Evolutionary conservation across 306 rosid species (phyloP).

Genomic region (Adenanthera pavonina): DNA sequence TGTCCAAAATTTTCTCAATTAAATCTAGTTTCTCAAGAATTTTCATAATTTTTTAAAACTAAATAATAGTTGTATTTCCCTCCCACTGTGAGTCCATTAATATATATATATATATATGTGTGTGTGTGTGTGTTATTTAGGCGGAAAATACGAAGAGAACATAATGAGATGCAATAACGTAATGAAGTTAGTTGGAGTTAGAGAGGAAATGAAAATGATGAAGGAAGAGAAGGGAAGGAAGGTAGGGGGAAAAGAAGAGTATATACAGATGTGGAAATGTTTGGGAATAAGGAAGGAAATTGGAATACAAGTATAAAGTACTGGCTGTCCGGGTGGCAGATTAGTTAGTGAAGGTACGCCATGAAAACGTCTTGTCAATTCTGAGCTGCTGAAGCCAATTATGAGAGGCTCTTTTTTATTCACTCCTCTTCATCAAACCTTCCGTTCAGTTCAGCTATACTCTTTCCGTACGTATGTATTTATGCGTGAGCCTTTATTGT

Average conservation of each 20-base stretch:
- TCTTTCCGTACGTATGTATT: neutral
- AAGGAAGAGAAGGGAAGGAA: too few species aligned
- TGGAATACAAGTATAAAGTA: neutral
- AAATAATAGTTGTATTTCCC: too few species aligned
- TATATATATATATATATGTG: too few species aligned
- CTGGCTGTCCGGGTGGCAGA: neutral
- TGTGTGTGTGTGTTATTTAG: too few species aligned
- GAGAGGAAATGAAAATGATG: neutral
- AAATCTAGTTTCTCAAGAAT: too few species aligned
- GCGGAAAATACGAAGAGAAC: too few species aligned
- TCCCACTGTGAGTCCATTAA: too few species aligned
- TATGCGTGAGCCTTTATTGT: neutral
- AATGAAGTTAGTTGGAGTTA: too few species aligned
- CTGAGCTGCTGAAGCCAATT: neutral
- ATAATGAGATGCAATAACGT: too few species aligned
- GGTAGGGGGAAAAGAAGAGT: neutral
- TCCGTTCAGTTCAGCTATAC: neutral
- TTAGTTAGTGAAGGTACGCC: neutral
- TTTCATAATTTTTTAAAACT: too few species aligned
- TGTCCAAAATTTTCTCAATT: too few species aligned
- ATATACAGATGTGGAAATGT: neutral
- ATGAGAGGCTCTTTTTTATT: neutral
- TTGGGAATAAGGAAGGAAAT: neutral
- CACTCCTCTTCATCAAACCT: neutral
- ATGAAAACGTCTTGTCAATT: neutral